Percentiles rank a stretch among this genome's conserved stretches.
phyloP scores from a whole-genome alignment of 345 rosid genomes.

The Moricandia moricandioides region DNA sequence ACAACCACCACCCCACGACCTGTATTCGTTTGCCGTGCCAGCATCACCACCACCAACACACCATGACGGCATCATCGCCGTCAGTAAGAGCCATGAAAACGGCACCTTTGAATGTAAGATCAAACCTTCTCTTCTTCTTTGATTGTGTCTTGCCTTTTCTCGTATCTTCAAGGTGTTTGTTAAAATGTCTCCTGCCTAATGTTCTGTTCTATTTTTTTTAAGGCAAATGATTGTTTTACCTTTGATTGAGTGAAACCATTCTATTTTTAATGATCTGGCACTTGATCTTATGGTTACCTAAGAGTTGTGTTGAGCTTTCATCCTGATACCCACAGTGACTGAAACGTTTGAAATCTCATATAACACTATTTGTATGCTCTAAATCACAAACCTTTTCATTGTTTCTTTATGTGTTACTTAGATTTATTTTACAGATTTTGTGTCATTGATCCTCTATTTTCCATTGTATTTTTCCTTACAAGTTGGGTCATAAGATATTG shows the following conservation, averaged over 20 bases:
- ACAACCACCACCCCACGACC: background rate
- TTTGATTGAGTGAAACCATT: background rate
- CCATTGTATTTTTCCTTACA: slow-evolving; percentile 5
- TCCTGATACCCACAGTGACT: background rate
- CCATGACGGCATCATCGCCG: too few species aligned
- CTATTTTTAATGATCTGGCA: background rate
- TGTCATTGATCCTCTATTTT: background rate
- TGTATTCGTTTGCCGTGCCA: too few species aligned
- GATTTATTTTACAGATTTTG: too few species aligned
- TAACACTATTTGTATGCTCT: background rate
- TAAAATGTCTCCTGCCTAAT: too few species aligned
- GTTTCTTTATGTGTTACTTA: background rate
- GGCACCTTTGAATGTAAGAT: too few species aligned
- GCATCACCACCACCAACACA: too few species aligned
- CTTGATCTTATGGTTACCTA: background rate
- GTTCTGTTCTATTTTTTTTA: background rate
- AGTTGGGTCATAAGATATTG: slow-evolving; percentile 3
- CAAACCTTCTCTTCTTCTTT: too few species aligned
- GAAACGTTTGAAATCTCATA: background rate
- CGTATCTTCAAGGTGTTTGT: too few species aligned
- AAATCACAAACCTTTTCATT: background rate
- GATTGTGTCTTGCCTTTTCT: too few species aligned
- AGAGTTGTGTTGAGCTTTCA: background rate
- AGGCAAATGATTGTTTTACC: background rate
- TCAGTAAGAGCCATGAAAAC: too few species aligned